Conservation (phyloP, 2,329 filamentous ascomycete species). For the Teratosphaeria destructans region DNA sequence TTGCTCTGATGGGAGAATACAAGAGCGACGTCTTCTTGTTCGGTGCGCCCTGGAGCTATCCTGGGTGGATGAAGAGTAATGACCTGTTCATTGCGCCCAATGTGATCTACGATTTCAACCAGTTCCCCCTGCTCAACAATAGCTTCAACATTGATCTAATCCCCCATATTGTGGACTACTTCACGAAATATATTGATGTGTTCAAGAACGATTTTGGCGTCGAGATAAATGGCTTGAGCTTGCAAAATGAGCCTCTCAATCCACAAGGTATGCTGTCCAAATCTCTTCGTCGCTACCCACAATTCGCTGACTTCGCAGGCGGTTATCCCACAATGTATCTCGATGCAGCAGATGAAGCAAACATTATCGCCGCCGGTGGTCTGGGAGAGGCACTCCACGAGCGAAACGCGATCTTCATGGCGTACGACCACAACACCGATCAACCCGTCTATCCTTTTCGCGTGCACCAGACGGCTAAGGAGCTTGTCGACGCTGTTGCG, state of each 20-base stretch:
- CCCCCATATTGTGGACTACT: constrained; percentile 26
- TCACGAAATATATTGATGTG: constrained; percentile 29
- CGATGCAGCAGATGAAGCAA: constrained; percentile 24
- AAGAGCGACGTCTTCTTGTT: constrained; percentile 27
- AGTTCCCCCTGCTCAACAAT: constrained; percentile 17
- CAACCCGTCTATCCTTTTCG: constrained; percentile 26
- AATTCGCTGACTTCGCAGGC: constrained; percentile 1
- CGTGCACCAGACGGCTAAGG: constrained; percentile 22
- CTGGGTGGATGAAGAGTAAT: constrained; percentile 33
- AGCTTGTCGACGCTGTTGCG: constrained; percentile 24
- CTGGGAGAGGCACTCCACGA: constrained; percentile 12
- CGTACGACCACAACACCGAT: constrained; percentile 32
- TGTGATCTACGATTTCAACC: constrained; percentile 4
- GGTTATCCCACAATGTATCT: constrained; percentile 31
- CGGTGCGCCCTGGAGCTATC: constrained; percentile 29
- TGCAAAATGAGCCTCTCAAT: constrained; percentile 32
- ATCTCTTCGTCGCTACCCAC: neutral
- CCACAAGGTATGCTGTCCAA: constrained; percentile 15
- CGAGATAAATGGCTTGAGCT: constrained; percentile 26
- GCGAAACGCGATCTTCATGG: constrained; percentile 24
- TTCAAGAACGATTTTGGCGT: constrained; percentile 23
- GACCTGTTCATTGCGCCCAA: constrained; percentile 19
- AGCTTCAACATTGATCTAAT: constrained; percentile 26
- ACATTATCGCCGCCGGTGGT: constrained; percentile 22
- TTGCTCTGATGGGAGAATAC: constrained; percentile 27